Percentiles rank a stretch among this genome's conserved stretches.
phyloP scores from a whole-genome alignment of 2,329 filamentous ascomycete genomes.

The Sarocladium brachiariae region DNA sequence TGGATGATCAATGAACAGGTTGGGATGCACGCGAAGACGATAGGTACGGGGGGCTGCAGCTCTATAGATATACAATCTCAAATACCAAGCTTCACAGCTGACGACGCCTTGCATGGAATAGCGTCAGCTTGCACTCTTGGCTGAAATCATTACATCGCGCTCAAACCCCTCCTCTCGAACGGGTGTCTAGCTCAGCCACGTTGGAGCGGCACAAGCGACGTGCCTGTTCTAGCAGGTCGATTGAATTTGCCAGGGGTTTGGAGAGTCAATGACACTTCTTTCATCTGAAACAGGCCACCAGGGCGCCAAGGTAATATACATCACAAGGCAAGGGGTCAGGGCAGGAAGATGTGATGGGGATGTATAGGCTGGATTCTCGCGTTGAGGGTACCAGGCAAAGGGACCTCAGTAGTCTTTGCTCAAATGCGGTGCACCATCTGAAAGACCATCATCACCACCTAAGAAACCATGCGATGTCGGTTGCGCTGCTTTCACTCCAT shows the following conservation, averaged over 20 bases:
- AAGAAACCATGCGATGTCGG: not conserved
- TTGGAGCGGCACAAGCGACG: not conserved
- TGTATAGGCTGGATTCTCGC: not conserved
- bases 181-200: not conserved
- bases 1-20: no score
- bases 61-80: not conserved
- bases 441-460: no score
- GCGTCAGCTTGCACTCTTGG: not conserved
- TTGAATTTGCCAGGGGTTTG: not conserved
- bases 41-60: not conserved
- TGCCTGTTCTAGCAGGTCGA: not conserved
- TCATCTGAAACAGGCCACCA: not conserved
- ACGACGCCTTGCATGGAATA: not conserved
- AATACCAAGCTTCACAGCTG: not conserved
- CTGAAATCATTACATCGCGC: constrained; percentile 5
- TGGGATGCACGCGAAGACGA: not conserved
- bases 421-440: no score
- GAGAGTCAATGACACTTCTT: constrained; percentile 4
- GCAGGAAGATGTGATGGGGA: not conserved
- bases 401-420: no score
- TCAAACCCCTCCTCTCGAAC: not conserved
- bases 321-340: not conserved
- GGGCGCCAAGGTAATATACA: not conserved
- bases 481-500: not conserved
- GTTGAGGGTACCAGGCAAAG: no score